Conservation (phyloP, 495 filamentous ascomycete species). For the Penicillium malachiteum region DNA sequence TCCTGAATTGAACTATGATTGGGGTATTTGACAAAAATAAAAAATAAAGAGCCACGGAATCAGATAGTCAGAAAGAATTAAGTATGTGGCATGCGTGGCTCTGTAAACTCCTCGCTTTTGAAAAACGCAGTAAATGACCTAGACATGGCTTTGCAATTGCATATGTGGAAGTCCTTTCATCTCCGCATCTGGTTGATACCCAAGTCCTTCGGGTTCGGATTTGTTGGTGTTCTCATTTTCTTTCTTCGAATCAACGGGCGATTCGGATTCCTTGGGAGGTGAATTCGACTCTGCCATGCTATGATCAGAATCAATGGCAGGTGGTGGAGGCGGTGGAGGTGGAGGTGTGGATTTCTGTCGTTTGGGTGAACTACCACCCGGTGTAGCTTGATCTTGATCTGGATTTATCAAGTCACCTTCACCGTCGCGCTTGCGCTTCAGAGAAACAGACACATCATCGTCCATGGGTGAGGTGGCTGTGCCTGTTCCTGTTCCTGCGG, state of each 20-base stretch:
- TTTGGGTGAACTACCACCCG: slow-evolving; percentile 34
- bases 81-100: no score
- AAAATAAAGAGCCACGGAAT: background rate
- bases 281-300: background rate
- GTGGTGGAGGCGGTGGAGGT: slow-evolving; percentile 32
- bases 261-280: slow-evolving; percentile 10
- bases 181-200: slow-evolving; percentile 7
- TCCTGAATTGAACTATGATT: slow-evolving; percentile 20
- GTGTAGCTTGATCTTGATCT: slow-evolving; percentile 39
- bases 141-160: background rate
- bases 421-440: slow-evolving; percentile 24
- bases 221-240: no score
- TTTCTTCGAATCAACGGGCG: no score
- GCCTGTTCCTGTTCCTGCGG: background rate
- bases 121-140: background rate
- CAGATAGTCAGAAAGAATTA: no score
- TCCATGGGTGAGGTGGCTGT: slow-evolving; percentile 29
- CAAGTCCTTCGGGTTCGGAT: slow-evolving; percentile 1
- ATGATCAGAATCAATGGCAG: slow-evolving; percentile 17
- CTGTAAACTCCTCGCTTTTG: background rate
- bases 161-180: slow-evolving; percentile 1
- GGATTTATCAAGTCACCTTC: slow-evolving; percentile 51
- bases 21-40: slow-evolving; percentile 18
- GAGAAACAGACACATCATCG: slow-evolving; percentile 17
- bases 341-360: slow-evolving; percentile 42